Conservation (phyloP, 1,139 yeast species). For the Hyphopichia pseudoburtonii region DNA sequence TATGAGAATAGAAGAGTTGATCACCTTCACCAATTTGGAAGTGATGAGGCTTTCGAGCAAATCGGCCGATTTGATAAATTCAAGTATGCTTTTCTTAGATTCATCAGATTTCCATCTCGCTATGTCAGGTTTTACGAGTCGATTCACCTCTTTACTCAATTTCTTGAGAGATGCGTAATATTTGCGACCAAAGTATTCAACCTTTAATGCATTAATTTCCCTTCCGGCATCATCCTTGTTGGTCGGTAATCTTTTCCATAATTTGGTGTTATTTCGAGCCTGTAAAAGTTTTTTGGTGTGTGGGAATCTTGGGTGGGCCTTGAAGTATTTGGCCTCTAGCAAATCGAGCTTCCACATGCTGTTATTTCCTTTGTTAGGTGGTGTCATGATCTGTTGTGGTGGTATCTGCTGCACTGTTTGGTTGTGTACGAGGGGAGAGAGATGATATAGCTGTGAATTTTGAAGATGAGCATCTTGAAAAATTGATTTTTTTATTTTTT, state of each 20-base stretch:
- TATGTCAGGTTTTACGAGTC: slow-evolving; percentile 24
- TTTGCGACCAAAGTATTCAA: slow-evolving; percentile 49
- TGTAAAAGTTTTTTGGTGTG: slow-evolving; percentile 50
- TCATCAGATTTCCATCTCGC: slow-evolving; percentile 17
- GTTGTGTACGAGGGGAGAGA: too few species aligned
- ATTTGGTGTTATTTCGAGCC: slow-evolving; percentile 47
- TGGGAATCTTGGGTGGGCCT: slow-evolving; percentile 50
- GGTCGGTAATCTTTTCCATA: slow-evolving; percentile 43
- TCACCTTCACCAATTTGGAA: slow-evolving; percentile 33
- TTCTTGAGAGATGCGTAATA: slow-evolving; percentile 48
- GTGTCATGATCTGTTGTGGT: background rate
- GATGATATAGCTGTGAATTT: too few species aligned
- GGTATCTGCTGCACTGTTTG: background rate
- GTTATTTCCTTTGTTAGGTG: slow-evolving; percentile 7
- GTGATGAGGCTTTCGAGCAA: slow-evolving; percentile 26
- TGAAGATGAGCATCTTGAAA: slow-evolving; percentile 3
- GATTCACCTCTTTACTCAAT: slow-evolving; percentile 35
- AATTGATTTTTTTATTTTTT: slow-evolving; percentile 1
- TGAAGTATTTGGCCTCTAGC: slow-evolving; percentile 47
- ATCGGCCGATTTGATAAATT: slow-evolving; percentile 19
- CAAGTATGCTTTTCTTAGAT: slow-evolving; percentile 17
- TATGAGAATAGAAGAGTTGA: slow-evolving; percentile 22
- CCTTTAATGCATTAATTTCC: slow-evolving; percentile 46
- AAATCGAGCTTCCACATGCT: slow-evolving; percentile 52
- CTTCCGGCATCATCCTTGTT: slow-evolving; percentile 40